These are phyloP conservation scores for Lichtheimia ramosa DNA, from an alignment of 371 early-diverging fungal species.

Conservation along the genomic window DNA sequence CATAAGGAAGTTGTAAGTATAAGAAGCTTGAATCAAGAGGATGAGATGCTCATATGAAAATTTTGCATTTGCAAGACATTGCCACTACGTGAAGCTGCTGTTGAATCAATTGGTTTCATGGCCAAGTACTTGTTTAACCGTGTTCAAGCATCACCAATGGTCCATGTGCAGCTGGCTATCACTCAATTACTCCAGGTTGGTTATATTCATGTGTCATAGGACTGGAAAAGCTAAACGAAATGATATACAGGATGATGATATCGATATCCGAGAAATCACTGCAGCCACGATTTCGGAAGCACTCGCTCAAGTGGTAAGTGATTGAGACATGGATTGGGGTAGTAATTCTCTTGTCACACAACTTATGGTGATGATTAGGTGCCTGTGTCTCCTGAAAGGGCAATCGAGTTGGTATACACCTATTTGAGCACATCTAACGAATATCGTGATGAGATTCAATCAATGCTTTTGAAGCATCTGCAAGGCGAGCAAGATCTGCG, in stretches of 20 bases:
- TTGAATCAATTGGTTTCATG: conserved; percentile 49
- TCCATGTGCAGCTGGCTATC: conserved; percentile 20
- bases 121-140: conserved; percentile 29
- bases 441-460: conserved; percentile 17
- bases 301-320: conserved; percentile 31
- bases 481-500: conserved; percentile 12
- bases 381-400: conserved; percentile 51
- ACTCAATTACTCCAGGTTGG: conserved; percentile 25
- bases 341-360: background rate
- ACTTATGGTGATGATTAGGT: conserved; percentile 13
- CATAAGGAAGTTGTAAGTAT: conserved; percentile 44
- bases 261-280: conserved; percentile 64
- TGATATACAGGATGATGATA: conserved; percentile 69
- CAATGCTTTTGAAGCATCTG: conserved; percentile 21
- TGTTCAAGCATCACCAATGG: background rate
- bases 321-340: background rate
- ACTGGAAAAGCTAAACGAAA: background rate
- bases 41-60: background rate
- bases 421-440: conserved; percentile 29
- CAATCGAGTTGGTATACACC: conserved; percentile 55
- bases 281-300: conserved; percentile 59
- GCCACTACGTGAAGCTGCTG: conserved; percentile 59
- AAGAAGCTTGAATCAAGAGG: background rate
- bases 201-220: conserved; percentile 1
- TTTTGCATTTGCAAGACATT: conserved; percentile 31